phyloP scores from a whole-genome alignment of 2,329 filamentous ascomycete genomes.

The Neonectria magnoliae region DNA sequence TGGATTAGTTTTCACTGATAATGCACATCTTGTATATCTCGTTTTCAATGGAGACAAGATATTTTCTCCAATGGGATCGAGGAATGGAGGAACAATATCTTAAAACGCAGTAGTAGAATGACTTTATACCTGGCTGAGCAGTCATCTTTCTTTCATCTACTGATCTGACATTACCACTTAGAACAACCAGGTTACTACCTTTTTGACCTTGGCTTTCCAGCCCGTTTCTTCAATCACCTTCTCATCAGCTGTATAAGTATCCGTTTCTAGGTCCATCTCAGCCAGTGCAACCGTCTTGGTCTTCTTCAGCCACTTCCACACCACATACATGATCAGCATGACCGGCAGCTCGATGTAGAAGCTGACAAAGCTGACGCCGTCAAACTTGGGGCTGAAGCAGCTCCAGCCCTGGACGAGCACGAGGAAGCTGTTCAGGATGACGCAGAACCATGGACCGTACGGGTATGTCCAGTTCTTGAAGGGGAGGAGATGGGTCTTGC shows the following conservation, averaged over 20 bases:
- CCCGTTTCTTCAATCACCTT: constrained; percentile 40
- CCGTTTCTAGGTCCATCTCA: constrained; percentile 71
- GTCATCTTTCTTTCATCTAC: background rate
- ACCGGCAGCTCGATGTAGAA: constrained; percentile 71
- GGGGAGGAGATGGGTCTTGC: constrained; percentile 68
- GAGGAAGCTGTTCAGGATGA: constrained; percentile 67
- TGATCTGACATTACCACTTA: constrained; percentile 24
- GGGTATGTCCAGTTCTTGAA: constrained; percentile 76
- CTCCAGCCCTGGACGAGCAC: constrained; percentile 72
- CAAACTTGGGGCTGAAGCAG: constrained; percentile 69
- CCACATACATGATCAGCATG: constrained; percentile 70
- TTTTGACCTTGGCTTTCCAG: constrained; percentile 59
- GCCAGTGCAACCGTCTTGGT: constrained; percentile 66
- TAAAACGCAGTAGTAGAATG: too few species aligned
- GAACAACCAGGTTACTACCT: constrained; percentile 47
- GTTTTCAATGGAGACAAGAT: background rate
- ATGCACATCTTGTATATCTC: background rate
- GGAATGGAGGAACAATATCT: background rate
- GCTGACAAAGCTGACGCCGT: constrained; percentile 68
- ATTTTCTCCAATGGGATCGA: background rate
- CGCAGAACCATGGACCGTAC: constrained; percentile 65
- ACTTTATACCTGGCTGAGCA: too few species aligned
- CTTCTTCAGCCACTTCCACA: constrained; percentile 76
- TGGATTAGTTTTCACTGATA: background rate
- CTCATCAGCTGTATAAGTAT: constrained; percentile 63